A percentile compares a stretch with the other conserved stretches of the same genome.
These are phyloP conservation scores for Pachyrhizus erosus DNA, from an alignment of 306 rosid genomes.

Conservation along the genomic window DNA sequence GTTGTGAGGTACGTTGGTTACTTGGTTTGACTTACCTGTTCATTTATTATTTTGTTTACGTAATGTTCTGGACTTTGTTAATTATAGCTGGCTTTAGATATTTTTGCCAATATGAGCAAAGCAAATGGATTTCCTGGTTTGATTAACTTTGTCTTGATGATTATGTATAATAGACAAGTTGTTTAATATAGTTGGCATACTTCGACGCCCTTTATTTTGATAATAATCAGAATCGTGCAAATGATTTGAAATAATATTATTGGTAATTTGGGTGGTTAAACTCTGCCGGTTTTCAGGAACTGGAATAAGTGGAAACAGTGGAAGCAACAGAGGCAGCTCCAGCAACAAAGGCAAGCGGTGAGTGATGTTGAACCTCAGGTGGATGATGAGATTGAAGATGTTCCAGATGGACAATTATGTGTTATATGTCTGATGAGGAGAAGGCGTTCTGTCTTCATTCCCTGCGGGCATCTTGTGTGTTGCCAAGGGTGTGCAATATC, in stretches of 20 bases:
- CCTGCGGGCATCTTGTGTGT: constrained; percentile 91
- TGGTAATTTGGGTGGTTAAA: constrained; percentile 11
- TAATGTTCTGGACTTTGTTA: not conserved
- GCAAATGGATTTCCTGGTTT: not conserved
- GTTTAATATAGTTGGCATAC: not conserved
- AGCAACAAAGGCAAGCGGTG: constrained; percentile 50
- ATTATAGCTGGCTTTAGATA: constrained; percentile 24
- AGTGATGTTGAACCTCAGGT: constrained; percentile 42
- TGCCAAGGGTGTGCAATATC: constrained; percentile 79
- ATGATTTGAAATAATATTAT: constrained; percentile 7
- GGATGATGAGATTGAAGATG: constrained; percentile 67
- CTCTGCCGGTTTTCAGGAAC: constrained; percentile 61
- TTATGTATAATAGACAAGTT: not conserved
- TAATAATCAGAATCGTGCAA: not conserved
- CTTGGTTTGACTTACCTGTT: not conserved
- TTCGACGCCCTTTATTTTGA: not conserved
- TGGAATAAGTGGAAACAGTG: constrained; percentile 85
- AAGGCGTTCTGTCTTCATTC: constrained; percentile 85
- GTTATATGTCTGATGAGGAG: constrained; percentile 86
- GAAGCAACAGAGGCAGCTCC: constrained; percentile 67
- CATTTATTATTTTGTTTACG: constrained; percentile 1
- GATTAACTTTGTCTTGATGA: constrained; percentile 12
- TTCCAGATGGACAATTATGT: constrained; percentile 82
- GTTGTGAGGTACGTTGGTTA: constrained; percentile 58
- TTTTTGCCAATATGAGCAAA: not conserved